A percentile compares a stretch with the other conserved stretches of the same genome.
phyloP scores from a whole-genome alignment of 2,329 filamentous ascomycete genomes.

The Fusarium devonianum region DNA sequence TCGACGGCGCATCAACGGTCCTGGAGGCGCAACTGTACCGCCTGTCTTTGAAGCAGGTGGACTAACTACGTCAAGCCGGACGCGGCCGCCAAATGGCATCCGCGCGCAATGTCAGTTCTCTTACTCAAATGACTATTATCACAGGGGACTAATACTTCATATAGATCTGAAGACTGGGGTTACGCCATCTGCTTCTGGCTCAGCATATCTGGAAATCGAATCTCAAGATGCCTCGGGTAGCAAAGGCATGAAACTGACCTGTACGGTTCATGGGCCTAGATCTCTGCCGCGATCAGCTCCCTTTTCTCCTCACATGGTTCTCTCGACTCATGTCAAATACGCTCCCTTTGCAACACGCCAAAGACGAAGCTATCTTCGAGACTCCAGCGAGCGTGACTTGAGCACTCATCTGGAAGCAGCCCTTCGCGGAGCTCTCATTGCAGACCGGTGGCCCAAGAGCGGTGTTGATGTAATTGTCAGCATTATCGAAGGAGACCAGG shows the following conservation, averaged over 20 bases:
- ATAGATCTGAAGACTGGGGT: constrained; percentile 89
- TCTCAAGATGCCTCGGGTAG: constrained; percentile 55
- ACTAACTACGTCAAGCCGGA: constrained; percentile 54
- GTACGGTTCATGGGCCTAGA: constrained; percentile 91
- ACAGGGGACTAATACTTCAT: constrained; percentile 24
- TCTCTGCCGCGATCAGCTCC: constrained; percentile 88
- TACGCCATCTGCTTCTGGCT: constrained; percentile 91
- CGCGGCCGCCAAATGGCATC: constrained; percentile 72
- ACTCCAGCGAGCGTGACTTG: constrained; percentile 85
- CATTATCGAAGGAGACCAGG: constrained; percentile 91
- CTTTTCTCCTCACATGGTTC: constrained; percentile 90
- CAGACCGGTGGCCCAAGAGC: constrained; percentile 97
- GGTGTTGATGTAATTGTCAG: constrained; percentile 95
- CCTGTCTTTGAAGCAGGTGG: constrained; percentile 71
- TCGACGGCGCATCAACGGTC: constrained; percentile 88
- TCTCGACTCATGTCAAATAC: constrained; percentile 95
- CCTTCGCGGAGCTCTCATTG: constrained; percentile 86
- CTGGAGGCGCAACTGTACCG: constrained; percentile 76
- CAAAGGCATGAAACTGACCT: constrained; percentile 86
- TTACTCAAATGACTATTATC: constrained; percentile 1
- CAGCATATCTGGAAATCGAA: constrained; percentile 80
- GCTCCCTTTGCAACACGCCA: constrained; percentile 89
- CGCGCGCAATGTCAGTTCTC: constrained; percentile 80
- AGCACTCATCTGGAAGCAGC: constrained; percentile 92
- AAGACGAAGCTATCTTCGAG: constrained; percentile 84